Evolutionary conservation across 495 filamentous ascomycete species (phyloP).

Genomic region (Mycothermus thermophilus): DNA sequence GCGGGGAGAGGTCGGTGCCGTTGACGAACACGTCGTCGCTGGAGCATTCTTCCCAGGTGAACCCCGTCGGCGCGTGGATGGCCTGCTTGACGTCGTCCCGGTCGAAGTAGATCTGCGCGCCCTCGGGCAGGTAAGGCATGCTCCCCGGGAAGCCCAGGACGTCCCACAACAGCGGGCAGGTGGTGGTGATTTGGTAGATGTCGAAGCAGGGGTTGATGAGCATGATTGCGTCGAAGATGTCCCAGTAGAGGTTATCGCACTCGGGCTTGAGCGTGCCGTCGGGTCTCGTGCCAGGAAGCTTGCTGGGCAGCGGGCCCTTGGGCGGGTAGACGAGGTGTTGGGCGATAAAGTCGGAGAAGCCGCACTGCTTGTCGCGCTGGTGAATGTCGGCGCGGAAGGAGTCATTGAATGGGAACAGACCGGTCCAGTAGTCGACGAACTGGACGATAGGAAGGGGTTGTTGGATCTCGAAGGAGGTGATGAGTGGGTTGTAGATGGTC

Average conservation of each 20-base stretch:
- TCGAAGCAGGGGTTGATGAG: conserved; percentile 69
- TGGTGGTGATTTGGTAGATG: conserved; percentile 60
- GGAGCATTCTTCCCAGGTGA: conserved; percentile 46
- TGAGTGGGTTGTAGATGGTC: conserved; percentile 55
- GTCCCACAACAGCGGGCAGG: conserved; percentile 60
- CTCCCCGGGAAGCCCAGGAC: conserved; percentile 49
- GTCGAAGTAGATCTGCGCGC: conserved; percentile 61
- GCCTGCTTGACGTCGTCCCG: conserved; percentile 58
- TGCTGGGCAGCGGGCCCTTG: conserved; percentile 38
- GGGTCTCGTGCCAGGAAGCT: conserved; percentile 11
- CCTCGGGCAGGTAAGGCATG: conserved; percentile 34
- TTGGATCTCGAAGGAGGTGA: conserved; percentile 37
- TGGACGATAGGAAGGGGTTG: conserved; percentile 43
- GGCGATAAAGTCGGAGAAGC: conserved; percentile 48
- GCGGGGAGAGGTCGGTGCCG: conserved; percentile 31
- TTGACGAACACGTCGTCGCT: conserved; percentile 40
- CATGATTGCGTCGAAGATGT: conserved; percentile 39
- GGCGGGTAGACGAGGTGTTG: conserved; percentile 57
- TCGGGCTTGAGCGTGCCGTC: conserved; percentile 12
- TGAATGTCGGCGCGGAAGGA: conserved; percentile 48
- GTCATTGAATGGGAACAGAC: conserved; percentile 51
- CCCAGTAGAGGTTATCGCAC: conserved; percentile 34
- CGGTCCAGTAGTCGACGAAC: conserved; percentile 47
- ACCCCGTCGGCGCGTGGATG: conserved; percentile 51
- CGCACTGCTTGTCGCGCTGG: conserved; percentile 42